Conservation (phyloP, 2,329 filamentous ascomycete genomes). For the Claviceps paspali region DNA sequence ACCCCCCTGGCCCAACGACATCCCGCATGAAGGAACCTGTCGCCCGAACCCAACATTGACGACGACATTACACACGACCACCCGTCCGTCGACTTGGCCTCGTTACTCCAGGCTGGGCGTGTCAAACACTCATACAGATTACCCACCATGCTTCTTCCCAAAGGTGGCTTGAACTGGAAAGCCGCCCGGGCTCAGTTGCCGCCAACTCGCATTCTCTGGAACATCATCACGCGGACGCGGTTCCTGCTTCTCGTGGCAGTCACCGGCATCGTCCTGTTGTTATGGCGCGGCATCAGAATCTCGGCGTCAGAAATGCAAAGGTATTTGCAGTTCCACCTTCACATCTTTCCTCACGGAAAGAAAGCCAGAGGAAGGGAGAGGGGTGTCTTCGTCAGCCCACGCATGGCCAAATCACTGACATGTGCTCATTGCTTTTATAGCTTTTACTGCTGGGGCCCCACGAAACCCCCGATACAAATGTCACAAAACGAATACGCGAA, state of each 20-base stretch:
- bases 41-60: not conserved
- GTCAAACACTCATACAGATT: slow-evolving; percentile 3
- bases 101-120: slow-evolving; percentile 2
- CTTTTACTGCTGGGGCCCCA: slow-evolving; percentile 94
- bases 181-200: slow-evolving; percentile 67
- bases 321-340: slow-evolving; percentile 34
- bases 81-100: not conserved
- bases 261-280: slow-evolving; percentile 54
- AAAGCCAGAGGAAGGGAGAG: not conserved
- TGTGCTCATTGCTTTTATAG: slow-evolving; percentile 31
- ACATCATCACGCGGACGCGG: slow-evolving; percentile 59
- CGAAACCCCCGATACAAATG: slow-evolving; percentile 95
- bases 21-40: slow-evolving; percentile 9
- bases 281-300: slow-evolving; percentile 76
- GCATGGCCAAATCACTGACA: slow-evolving; percentile 2
- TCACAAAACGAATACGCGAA: slow-evolving; percentile 74
- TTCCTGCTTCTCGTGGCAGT: slow-evolving; percentile 62
- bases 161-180: slow-evolving; percentile 87
- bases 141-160: slow-evolving; percentile 68
- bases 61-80: not conserved
- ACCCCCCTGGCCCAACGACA: not conserved
- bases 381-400: not conserved
- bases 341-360: not conserved
- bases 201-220: slow-evolving; percentile 55
- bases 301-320: slow-evolving; percentile 82